A percentile compares a stretch with the other conserved stretches of the same genome.
Evolutionary conservation across 2,329 filamentous ascomycete species (phyloP).

Genomic region (Bipolaris gigantea): DNA sequence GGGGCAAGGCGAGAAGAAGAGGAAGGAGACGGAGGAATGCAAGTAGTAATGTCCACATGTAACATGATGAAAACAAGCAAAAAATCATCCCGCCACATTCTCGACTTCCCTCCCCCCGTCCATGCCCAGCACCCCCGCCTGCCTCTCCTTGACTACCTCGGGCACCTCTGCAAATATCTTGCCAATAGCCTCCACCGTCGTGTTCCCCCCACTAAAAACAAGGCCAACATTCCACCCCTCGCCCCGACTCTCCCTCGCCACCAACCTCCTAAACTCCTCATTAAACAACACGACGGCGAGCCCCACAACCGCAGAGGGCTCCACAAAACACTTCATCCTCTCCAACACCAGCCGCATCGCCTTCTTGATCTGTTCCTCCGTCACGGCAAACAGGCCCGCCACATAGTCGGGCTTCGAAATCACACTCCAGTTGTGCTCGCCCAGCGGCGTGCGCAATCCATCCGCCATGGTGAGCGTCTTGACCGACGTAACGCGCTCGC

Average conservation of each 20-base stretch:
- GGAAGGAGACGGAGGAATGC: not conserved
- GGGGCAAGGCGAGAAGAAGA: too few relatives aligned
- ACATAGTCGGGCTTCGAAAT: constrained; percentile 75
- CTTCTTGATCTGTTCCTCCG: constrained; percentile 77
- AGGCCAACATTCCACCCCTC: constrained; percentile 72
- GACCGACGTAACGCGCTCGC: constrained; percentile 67
- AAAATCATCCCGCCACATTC: constrained; percentile 46
- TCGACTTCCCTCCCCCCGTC: constrained; percentile 50
- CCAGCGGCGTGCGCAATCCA: constrained; percentile 82
- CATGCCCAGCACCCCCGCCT: constrained; percentile 45
- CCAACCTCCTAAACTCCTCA: constrained; percentile 71
- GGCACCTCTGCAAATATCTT: constrained; percentile 53
- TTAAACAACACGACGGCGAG: constrained; percentile 82
- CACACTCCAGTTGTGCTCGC: constrained; percentile 72
- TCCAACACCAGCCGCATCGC: constrained; percentile 80
- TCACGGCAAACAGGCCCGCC: constrained; percentile 69
- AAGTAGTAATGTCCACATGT: not conserved
- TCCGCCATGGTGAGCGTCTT: constrained; percentile 83
- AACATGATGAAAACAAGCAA: not conserved
- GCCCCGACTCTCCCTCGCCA: constrained; percentile 71
- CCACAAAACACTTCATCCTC: constrained; percentile 85
- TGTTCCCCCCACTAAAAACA: constrained; percentile 66
- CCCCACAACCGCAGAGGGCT: constrained; percentile 84
- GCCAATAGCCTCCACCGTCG: constrained; percentile 62
- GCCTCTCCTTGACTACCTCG: constrained; percentile 41